Evolutionary conservation across 2,329 filamentous ascomycete species (phyloP).

Genomic region (Xylaria sp.): DNA sequence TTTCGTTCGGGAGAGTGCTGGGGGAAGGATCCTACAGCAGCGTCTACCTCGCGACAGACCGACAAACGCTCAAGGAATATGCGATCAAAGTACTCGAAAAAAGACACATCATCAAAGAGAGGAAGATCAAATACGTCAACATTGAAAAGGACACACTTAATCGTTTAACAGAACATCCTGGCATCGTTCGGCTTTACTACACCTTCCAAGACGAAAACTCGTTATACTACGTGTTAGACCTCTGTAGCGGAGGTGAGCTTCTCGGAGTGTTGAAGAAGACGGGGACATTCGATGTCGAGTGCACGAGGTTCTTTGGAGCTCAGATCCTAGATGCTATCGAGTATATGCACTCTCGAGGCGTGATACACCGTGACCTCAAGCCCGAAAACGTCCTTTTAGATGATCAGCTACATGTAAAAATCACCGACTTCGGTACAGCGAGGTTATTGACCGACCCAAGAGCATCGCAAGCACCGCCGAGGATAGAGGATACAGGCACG

Average conservation of each 20-base stretch:
- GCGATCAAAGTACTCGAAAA: slow-evolving; percentile 99
- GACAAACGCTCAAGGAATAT: slow-evolving; percentile 93
- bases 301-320: slow-evolving; percentile 90
- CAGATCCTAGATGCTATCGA: slow-evolving; percentile 96
- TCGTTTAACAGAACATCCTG: slow-evolving; percentile 92
- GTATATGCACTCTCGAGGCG: slow-evolving; percentile 96
- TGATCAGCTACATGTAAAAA: slow-evolving; percentile 96
- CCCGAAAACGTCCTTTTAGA: slow-evolving; percentile 96
- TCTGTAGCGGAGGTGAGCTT: slow-evolving; percentile 90
- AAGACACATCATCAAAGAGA: slow-evolving; percentile 99
- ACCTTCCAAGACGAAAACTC: slow-evolving; percentile 98
- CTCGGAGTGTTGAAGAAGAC: slow-evolving; percentile 93
- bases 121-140: slow-evolving; percentile 99
- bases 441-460: slow-evolving; percentile 76
- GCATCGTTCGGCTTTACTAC: slow-evolving; percentile 95
- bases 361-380: slow-evolving; percentile 96
- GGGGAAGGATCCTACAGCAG: slow-evolving; percentile 98
- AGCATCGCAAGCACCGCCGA: slow-evolving; percentile 50
- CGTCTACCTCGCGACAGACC: slow-evolving; percentile 89
- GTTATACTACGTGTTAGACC: slow-evolving; percentile 93
- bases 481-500: slow-evolving; percentile 46
- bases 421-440: slow-evolving; percentile 98
- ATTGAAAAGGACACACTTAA: slow-evolving; percentile 99
- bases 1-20: slow-evolving; percentile 86
- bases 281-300: slow-evolving; percentile 93